phyloP scores from a whole-genome alignment of 768 basidiomycete species.

The Boletellus sp. region DNA sequence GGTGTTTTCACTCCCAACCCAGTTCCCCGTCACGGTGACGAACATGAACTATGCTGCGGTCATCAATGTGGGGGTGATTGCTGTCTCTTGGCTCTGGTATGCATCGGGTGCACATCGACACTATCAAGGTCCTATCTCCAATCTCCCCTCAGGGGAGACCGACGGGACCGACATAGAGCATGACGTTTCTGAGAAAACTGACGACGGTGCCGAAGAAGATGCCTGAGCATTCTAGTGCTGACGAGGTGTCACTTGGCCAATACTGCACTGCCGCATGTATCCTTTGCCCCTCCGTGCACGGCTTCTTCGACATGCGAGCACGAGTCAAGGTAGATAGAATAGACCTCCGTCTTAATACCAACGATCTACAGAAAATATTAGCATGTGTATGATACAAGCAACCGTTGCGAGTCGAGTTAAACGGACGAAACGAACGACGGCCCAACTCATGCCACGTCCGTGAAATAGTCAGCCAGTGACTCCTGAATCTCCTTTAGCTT shows the following conservation, averaged over 20 bases:
- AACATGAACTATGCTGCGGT: conserved; percentile 57
- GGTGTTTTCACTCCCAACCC: conserved; percentile 49
- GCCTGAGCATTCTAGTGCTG: too few relatives aligned
- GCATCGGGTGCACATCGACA: conserved; percentile 48
- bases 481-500: conserved; percentile 47
- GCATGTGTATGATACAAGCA: not conserved
- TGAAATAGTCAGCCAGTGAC: conserved; percentile 44
- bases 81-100: conserved; percentile 46
- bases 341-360: too few relatives aligned
- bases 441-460: conserved; percentile 33
- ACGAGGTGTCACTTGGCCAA: too few relatives aligned
- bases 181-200: not conserved
- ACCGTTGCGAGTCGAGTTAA: too few relatives aligned
- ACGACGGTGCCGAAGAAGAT: too few relatives aligned
- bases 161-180: not conserved
- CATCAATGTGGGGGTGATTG: conserved; percentile 24
- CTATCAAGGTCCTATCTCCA: conserved; percentile 58
- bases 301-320: not conserved
- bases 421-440: too few relatives aligned
- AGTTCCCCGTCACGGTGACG: conserved; percentile 42
- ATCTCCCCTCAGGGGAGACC: conserved; percentile 28
- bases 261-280: too few relatives aligned
- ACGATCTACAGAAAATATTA: not conserved
- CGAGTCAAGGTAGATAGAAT: not conserved
- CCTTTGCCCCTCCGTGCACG: too few relatives aligned